Evolutionary conservation across 495 filamentous ascomycete species (phyloP), one percentile per base, ranked within the genome.

Genomic region (Penicillium parvum): DNA sequence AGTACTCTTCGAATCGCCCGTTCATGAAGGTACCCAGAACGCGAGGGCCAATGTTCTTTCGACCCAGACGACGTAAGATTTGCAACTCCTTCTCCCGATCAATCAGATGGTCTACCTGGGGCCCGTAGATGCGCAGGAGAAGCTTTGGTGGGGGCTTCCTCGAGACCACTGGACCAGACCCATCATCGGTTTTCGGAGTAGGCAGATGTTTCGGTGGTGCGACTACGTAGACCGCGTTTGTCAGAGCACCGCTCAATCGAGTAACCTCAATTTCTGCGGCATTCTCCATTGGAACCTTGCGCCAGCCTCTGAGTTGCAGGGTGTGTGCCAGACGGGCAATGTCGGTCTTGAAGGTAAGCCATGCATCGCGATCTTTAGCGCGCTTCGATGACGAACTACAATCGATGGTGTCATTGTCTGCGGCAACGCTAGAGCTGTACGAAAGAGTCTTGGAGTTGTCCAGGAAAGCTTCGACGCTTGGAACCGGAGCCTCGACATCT

Each of bases 171-270:
- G 56, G 54, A 7, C 60, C 54, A 32, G 56, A 60, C 8, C 58
- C 64, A 32, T 66, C 63, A 16, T 68, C 63, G 37, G 64, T 57
- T 14, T 58, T 65, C 21, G 60, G 49, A 10, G 54, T 35, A 30
- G 72, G 68, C 7, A 84, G 40, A 34, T 79, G 64, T 43, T 67
- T 69, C 1, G 92, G 92, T 2, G 92, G 90, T 12, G 79, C 83
- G 30, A 98, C 88, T 40, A 95, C 89, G 61, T 96, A 97, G 9
- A 97, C 88, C 7, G 90, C 86, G 59, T 99, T 99, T 3, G 92
- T 99, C 57, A 97, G 66, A 11, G 92, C 92, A 38, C 92, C 92
- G 57, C 90, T 96, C 9, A 99, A 79, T 11, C 90, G 81, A 60
- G 85, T 77, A 18, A 97, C 85, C 11, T 79, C 80, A 32, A 99